Conservation (phyloP, 352 stramenopile species). For the Hyphochytrium catenoides region DNA sequence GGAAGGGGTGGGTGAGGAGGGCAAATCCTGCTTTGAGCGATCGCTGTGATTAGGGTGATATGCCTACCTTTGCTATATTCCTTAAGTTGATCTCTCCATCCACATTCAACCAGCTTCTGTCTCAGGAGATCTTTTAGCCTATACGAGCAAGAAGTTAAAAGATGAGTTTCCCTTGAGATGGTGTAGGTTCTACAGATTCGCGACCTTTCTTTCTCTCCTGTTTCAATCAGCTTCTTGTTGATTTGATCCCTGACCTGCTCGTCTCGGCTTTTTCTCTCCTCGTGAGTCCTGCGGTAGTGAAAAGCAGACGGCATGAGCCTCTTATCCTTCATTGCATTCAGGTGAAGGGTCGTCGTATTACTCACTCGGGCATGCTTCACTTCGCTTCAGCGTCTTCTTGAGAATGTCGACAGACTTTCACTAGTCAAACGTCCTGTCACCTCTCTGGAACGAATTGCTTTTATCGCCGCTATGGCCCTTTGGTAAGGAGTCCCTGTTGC, state of each 20-base stretch:
- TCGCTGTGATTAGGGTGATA: background rate
- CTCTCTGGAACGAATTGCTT: no score
- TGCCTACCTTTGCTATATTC: slow-evolving; percentile 42
- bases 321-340: no score
- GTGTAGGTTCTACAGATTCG: slow-evolving; percentile 3
- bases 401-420: no score
- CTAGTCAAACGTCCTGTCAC: no score
- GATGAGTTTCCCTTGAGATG: background rate
- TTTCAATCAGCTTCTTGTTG: slow-evolving; percentile 60
- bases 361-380: no score
- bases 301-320: no score
- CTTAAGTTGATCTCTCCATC: slow-evolving; percentile 76
- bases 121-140: slow-evolving; percentile 61
- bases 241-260: slow-evolving; percentile 44
- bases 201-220: slow-evolving; percentile 49
- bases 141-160: slow-evolving; percentile 4
- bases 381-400: no score
- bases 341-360: no score
- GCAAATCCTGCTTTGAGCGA: no score
- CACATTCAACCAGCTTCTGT: slow-evolving; percentile 60
- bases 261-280: slow-evolving; percentile 25
- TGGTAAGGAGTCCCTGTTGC: no score
- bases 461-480: no score
- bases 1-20: no score
- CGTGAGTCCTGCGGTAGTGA: slow-evolving; percentile 24